Evolutionary conservation across 192 early-diverging fungal species (phyloP).

Genomic region (Rhizoclosmatium globosum): DNA sequence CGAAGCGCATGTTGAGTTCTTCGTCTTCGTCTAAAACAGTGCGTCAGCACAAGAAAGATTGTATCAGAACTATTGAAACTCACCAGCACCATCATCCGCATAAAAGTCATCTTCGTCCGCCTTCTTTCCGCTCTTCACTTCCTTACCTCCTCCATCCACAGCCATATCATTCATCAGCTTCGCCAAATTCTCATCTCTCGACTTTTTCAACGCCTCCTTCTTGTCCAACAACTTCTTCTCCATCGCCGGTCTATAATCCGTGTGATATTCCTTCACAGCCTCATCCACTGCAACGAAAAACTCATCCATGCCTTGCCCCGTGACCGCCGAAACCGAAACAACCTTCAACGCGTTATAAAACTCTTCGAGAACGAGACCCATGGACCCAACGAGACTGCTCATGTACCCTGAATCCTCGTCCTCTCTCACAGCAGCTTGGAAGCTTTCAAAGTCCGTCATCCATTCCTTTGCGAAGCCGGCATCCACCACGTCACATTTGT

Average conservation of each 20-base stretch:
- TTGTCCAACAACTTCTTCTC: slow-evolving; percentile 76
- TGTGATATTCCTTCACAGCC: slow-evolving; percentile 84
- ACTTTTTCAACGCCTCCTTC: slow-evolving; percentile 70
- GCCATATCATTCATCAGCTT: slow-evolving; percentile 89
- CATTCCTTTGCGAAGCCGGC: slow-evolving; percentile 92
- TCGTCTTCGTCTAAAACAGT: not conserved
- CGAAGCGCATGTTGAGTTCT: not conserved
- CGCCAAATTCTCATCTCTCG: slow-evolving; percentile 74
- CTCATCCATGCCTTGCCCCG: slow-evolving; percentile 91
- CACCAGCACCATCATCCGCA: slow-evolving; percentile 26
- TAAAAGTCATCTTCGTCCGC: slow-evolving; percentile 11
- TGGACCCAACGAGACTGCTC: slow-evolving; percentile 91
- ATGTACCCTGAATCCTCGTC: slow-evolving; percentile 82
- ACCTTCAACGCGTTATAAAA: slow-evolving; percentile 80
- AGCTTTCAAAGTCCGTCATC: slow-evolving; percentile 97
- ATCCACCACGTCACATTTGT: slow-evolving; percentile 92
- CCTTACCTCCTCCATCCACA: not conserved
- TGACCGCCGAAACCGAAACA: slow-evolving; percentile 90
- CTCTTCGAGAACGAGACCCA: slow-evolving; percentile 97
- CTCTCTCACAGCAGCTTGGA: slow-evolving; percentile 85
- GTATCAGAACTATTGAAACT: not conserved
- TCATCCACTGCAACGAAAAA: slow-evolving; percentile 86
- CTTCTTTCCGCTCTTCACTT: not conserved
- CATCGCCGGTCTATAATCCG: slow-evolving; percentile 88
- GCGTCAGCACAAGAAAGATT: not conserved